Evolutionary conservation across 371 early-diverging fungal genomes (phyloP).

Genomic region (Capillidium rhysosporum): DNA sequence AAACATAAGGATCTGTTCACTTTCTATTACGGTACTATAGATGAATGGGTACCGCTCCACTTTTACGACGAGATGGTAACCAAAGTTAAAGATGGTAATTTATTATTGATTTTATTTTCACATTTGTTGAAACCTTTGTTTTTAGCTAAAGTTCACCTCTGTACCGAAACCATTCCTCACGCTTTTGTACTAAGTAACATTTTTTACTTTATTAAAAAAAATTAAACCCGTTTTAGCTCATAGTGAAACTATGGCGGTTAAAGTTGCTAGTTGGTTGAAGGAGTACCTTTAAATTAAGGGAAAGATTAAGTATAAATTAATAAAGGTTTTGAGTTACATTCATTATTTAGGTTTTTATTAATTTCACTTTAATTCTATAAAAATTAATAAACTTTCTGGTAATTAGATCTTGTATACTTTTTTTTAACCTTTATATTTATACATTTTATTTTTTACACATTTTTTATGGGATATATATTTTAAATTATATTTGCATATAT

Average conservation of each 20-base stretch:
- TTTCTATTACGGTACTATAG: constrained; percentile 1
- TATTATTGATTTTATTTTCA: neutral
- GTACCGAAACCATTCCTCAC: neutral
- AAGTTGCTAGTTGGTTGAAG: neutral
- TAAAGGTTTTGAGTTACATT: too few species aligned
- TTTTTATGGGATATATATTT: too few species aligned
- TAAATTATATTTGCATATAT: too few species aligned
- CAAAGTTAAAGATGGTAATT: neutral
- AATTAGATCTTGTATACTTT: too few species aligned
- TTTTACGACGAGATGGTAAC: neutral
- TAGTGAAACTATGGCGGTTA: neutral
- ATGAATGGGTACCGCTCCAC: neutral
- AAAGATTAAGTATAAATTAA: too few species aligned
- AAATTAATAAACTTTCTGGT: too few species aligned
- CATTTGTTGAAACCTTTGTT: neutral
- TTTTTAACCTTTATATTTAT: too few species aligned
- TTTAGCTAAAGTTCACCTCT: neutral
- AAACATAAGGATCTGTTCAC: constrained; percentile 1
- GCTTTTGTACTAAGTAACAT: constrained; percentile 4
- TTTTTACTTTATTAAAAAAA: neutral
- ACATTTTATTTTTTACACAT: too few species aligned
- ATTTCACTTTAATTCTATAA: too few species aligned
- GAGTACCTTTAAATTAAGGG: neutral
- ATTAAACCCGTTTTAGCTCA: neutral
- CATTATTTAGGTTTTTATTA: too few species aligned